Evolutionary conservation across 177 flowering plant genomes (phyloP).

Genomic region (Vitis hybrid): DNA sequence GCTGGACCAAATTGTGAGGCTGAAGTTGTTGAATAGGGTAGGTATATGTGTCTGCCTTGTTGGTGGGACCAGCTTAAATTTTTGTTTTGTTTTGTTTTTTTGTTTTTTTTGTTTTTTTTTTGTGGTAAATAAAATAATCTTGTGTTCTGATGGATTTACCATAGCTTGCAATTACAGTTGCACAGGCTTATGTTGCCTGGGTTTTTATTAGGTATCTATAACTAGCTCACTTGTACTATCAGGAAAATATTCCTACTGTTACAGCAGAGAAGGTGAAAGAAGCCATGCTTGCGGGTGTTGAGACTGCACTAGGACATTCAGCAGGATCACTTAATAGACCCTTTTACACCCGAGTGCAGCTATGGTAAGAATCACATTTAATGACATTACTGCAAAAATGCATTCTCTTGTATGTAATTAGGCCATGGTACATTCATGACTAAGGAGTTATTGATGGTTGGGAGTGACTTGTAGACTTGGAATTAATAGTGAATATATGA

Average conservation of each 20-base stretch:
- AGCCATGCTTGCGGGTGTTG: conserved; percentile 82
- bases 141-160: too few species aligned
- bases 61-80: too few species aligned
- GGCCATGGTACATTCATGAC: background rate
- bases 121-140: too few species aligned
- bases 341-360: conserved; percentile 62
- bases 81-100: too few species aligned
- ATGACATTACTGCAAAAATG: background rate
- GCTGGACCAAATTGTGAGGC: too few species aligned
- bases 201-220: background rate
- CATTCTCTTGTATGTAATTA: background rate
- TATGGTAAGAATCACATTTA: conserved; percentile 55
- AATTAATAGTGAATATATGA: too few species aligned
- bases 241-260: conserved; percentile 86
- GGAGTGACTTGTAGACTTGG: too few species aligned
- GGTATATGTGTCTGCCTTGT: too few species aligned
- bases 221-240: conserved; percentile 9
- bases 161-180: background rate
- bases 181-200: too few species aligned
- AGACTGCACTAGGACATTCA: conserved; percentile 69
- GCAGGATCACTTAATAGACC: conserved; percentile 75
- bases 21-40: too few species aligned
- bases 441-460: too few species aligned
- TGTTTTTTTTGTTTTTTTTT: too few species aligned
- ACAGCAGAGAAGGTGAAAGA: conserved; percentile 83